Evolutionary conservation across 1,139 yeast species (phyloP).

Genomic region (Yamadazyma mexicana): DNA sequence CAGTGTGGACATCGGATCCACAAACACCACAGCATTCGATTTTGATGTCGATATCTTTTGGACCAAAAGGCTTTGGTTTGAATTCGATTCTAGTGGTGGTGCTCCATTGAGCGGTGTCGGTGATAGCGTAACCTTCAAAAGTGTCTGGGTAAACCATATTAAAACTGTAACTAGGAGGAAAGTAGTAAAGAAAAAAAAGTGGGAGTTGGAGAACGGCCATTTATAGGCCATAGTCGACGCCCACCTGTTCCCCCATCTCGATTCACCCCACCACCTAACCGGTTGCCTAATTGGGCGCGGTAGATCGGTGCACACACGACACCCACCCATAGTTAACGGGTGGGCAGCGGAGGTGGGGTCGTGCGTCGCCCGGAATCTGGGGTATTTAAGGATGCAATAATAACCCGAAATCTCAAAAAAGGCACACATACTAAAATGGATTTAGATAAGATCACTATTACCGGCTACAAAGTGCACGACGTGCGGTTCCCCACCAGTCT

Average conservation of each 20-base stretch:
- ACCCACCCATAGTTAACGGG: not conserved
- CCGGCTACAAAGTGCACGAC: slow-evolving; percentile 24
- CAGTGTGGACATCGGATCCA: slow-evolving; percentile 44
- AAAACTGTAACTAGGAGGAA: too few relatives aligned
- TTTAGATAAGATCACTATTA: slow-evolving; percentile 12
- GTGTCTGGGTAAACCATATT: slow-evolving; percentile 26
- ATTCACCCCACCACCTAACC: not conserved
- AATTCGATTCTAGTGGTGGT: slow-evolving; percentile 36
- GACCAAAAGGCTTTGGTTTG: slow-evolving; percentile 29
- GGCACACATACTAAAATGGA: not conserved
- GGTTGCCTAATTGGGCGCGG: not conserved
- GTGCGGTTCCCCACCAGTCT: slow-evolving; percentile 32
- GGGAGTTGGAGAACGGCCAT: not conserved
- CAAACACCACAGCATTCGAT: slow-evolving; percentile 41
- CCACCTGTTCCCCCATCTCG: slow-evolving; percentile 4
- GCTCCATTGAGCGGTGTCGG: slow-evolving; percentile 33
- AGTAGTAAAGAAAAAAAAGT: too few relatives aligned
- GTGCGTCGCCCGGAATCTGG: not conserved
- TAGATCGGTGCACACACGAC: not conserved
- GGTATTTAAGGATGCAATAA: not conserved
- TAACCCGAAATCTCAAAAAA: not conserved
- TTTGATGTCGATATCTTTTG: slow-evolving; percentile 35
- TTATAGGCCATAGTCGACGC: not conserved
- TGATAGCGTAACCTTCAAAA: slow-evolving; percentile 48
- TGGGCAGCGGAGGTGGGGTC: too few relatives aligned